These are phyloP conservation scores for Cyclostephanos tholiformis DNA, from an alignment of 108 stramenopile species.

Conservation along the genomic window DNA sequence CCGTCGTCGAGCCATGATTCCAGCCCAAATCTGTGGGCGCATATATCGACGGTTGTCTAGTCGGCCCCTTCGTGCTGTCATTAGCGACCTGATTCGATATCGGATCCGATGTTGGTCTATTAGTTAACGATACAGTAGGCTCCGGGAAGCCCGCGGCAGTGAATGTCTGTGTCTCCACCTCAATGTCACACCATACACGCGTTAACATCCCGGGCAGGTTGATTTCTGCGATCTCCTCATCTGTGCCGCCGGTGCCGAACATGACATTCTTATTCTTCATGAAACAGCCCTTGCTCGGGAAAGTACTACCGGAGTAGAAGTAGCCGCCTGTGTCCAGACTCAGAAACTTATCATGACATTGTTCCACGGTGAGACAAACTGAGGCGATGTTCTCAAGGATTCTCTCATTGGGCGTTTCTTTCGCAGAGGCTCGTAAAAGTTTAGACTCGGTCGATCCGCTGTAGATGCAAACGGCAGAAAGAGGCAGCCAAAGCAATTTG, in stretches of 20 bases:
- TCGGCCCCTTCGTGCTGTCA: too few relatives aligned
- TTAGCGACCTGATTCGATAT: too few relatives aligned
- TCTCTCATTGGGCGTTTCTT: neutral
- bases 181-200: slow-evolving; percentile 15
- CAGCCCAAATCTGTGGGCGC: slow-evolving; percentile 6
- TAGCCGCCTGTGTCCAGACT: slow-evolving; percentile 4
- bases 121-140: too few relatives aligned
- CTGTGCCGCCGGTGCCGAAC: slow-evolving; percentile 13
- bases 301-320: neutral
- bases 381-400: neutral
- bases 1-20: slow-evolving; percentile 40
- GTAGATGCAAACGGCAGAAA: neutral
- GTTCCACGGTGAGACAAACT: slow-evolving; percentile 5
- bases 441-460: neutral
- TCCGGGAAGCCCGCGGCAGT: too few relatives aligned
- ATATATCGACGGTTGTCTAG: too few relatives aligned
- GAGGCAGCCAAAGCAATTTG: too few relatives aligned
- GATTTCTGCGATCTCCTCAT: slow-evolving; percentile 4
- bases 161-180: neutral
- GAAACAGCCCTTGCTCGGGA: slow-evolving; percentile 17
- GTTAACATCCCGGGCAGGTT: slow-evolving; percentile 3
- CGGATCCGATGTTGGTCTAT: too few relatives aligned
- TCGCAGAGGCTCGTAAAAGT: neutral
- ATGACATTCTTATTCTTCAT: neutral
- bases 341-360: slow-evolving; percentile 1